Evolutionary conservation across 306 rosid species (phyloP).

Genomic region (Arachis hypogaea): DNA sequence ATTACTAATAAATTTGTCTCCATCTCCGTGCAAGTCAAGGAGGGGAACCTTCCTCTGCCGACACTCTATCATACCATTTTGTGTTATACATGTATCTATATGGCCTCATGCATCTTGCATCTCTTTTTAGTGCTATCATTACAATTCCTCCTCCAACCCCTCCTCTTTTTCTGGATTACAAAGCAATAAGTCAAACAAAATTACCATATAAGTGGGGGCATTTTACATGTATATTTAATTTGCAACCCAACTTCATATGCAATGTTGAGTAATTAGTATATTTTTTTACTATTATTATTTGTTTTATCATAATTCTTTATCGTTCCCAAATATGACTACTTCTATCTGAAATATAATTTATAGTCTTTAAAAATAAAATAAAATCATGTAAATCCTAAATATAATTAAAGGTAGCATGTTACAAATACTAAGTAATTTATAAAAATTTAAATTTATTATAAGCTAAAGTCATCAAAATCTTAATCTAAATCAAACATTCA

Average conservation of each 20-base stretch:
- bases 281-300: not conserved
- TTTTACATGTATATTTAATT: slow-evolving; percentile 2
- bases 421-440: too few species aligned
- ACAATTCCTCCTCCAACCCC: slow-evolving; percentile 33
- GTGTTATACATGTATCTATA: not conserved
- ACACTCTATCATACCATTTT: slow-evolving; percentile 44
- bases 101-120: not conserved
- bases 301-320: not conserved
- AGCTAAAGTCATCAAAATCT: too few species aligned
- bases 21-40: slow-evolving; percentile 33
- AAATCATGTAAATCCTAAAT: too few species aligned
- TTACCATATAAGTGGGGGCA: slow-evolving; percentile 5
- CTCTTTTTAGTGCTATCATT: slow-evolving; percentile 39
- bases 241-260: slow-evolving; percentile 8
- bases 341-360: too few species aligned
- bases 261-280: not conserved
- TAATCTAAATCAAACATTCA: too few species aligned
- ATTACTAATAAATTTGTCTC: slow-evolving; percentile 39
- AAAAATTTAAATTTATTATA: too few species aligned
- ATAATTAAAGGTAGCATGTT: too few species aligned
- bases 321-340: not conserved
- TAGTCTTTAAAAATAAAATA: too few species aligned
- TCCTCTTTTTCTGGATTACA: slow-evolving; percentile 35
- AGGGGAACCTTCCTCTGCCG: slow-evolving; percentile 58
- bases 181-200: slow-evolving; percentile 34